phyloP scores from a whole-genome alignment of 208 protist species.

The Blechomonas ayalai region DNA sequence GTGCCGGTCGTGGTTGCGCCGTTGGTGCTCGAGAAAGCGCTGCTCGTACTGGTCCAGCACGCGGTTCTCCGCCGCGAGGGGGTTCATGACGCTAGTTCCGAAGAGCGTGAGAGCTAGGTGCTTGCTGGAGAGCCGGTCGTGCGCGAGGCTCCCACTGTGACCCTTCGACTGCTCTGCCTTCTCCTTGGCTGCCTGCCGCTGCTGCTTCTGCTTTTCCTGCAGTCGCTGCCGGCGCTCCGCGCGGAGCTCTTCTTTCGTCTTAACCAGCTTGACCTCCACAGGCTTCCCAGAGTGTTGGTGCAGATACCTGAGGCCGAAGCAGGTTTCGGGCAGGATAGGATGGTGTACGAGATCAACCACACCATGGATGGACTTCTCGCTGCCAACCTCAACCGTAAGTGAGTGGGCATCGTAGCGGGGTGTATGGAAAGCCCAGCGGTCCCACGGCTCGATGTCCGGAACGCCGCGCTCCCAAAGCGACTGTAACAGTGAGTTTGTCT shows the following conservation, averaged over 20 bases:
- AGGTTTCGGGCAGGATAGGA: constrained; percentile 41
- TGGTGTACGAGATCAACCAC: constrained; percentile 40
- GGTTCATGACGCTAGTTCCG: constrained; percentile 59
- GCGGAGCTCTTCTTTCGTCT: constrained; percentile 58
- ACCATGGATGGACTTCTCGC: not conserved
- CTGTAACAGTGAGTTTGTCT: constrained; percentile 31
- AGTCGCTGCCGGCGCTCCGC: constrained; percentile 52
- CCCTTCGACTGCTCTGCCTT: constrained; percentile 2
- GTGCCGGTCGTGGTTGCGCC: constrained; percentile 74
- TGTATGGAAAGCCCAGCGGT: constrained; percentile 51
- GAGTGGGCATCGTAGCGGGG: constrained; percentile 41
- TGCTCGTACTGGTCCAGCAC: constrained; percentile 69
- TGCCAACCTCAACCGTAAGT: constrained; percentile 2
- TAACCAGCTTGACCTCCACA: constrained; percentile 22
- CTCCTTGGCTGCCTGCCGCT: constrained; percentile 23
- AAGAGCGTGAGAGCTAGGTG: constrained; percentile 56
- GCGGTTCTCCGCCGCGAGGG: constrained; percentile 46
- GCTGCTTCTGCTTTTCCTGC: constrained; percentile 33
- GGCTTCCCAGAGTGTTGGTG: constrained; percentile 13
- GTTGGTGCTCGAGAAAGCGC: constrained; percentile 67
- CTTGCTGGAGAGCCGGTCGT: constrained; percentile 58
- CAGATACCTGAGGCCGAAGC: constrained; percentile 46
- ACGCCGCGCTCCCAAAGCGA: constrained; percentile 55
- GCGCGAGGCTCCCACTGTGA: constrained; percentile 3
- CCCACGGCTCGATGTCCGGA: constrained; percentile 81